phyloP scores from a whole-genome alignment of 2,329 filamentous ascomycete genomes.

The Clonostachys sp. region DNA sequence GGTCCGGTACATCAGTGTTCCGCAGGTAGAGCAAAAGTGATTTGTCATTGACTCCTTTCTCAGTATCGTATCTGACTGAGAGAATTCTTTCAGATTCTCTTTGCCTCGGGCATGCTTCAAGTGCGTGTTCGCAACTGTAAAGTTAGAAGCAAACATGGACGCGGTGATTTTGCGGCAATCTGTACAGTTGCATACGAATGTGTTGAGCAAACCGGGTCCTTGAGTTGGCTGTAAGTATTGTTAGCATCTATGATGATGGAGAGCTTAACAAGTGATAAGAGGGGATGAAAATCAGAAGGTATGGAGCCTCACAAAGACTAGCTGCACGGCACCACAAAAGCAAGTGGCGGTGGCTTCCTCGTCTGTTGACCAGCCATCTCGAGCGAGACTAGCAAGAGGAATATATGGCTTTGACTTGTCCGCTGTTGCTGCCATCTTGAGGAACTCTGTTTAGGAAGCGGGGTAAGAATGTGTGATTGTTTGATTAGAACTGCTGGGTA shows the following conservation, averaged over 20 bases:
- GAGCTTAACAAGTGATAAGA: not conserved
- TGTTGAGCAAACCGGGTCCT: slow-evolving; percentile 36
- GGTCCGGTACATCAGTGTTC: slow-evolving; percentile 55
- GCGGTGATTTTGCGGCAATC: slow-evolving; percentile 61
- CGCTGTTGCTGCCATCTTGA: too few species aligned
- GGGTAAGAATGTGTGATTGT: too few species aligned
- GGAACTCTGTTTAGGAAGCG: too few species aligned
- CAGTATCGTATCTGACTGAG: slow-evolving; percentile 39
- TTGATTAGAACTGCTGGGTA: too few species aligned
- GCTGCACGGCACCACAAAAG: slow-evolving; percentile 51
- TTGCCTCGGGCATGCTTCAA: slow-evolving; percentile 45
- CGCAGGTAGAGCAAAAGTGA: slow-evolving; percentile 55
- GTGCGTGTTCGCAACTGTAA: slow-evolving; percentile 38
- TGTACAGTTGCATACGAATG: slow-evolving; percentile 55
- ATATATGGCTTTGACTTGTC: slow-evolving; percentile 19
- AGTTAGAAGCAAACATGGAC: slow-evolving; percentile 58
- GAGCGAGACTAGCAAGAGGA: slow-evolving; percentile 26
- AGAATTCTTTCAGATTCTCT: slow-evolving; percentile 40
- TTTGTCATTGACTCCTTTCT: slow-evolving; percentile 52
- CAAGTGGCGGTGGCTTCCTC: slow-evolving; percentile 52
- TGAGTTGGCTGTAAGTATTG: slow-evolving; percentile 29
- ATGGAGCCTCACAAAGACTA: slow-evolving; percentile 38
- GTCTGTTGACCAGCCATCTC: slow-evolving; percentile 38
- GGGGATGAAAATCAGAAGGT: not conserved
- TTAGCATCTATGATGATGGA: not conserved